A percentile compares a stretch with the other conserved stretches of the same genome.
These are phyloP conservation scores for Rhytidiadelphus loreus DNA, from an alignment of 225 moss, liverwort and hornwort species.

Conservation along the genomic window DNA sequence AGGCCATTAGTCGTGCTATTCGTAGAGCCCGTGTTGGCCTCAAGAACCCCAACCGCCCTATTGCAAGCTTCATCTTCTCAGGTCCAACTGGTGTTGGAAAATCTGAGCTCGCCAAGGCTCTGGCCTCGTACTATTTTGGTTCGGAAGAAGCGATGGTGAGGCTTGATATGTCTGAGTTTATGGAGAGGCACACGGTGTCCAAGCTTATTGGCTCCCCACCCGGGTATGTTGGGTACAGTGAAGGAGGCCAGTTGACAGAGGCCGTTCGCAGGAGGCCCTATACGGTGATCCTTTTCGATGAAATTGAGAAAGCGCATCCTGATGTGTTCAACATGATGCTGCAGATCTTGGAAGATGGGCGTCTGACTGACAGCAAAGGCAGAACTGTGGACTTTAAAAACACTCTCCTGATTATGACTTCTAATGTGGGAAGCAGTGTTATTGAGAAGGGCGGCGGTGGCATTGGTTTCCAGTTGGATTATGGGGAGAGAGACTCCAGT, in stretches of 20 bases:
- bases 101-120: slow-evolving; percentile 86
- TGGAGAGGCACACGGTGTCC: slow-evolving; percentile 88
- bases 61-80: slow-evolving; percentile 96
- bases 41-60: slow-evolving; percentile 87
- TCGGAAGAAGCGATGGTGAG: slow-evolving; percentile 96
- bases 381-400: slow-evolving; percentile 96
- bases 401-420: slow-evolving; percentile 96
- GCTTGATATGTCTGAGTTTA: slow-evolving; percentile 92
- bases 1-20: slow-evolving; percentile 78
- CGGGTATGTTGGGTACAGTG: slow-evolving; percentile 81
- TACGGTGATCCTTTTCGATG: slow-evolving; percentile 77
- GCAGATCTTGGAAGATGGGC: slow-evolving; percentile 86
- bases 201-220: slow-evolving; percentile 87
- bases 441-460: slow-evolving; percentile 98
- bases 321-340: slow-evolving; percentile 96
- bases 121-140: slow-evolving; percentile 93
- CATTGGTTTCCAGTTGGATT: slow-evolving; percentile 97
- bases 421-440: slow-evolving; percentile 91
- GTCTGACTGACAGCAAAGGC: slow-evolving; percentile 89
- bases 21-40: slow-evolving; percentile 74
- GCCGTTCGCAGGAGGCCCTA: slow-evolving; percentile 83
- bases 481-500: slow-evolving; percentile 95
- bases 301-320: slow-evolving; percentile 91
- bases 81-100: slow-evolving; percentile 96
- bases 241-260: slow-evolving; percentile 83